These are phyloP conservation scores for Anisodus tanguticus DNA, from an alignment of 257 asterid species.

Conservation along the genomic window DNA sequence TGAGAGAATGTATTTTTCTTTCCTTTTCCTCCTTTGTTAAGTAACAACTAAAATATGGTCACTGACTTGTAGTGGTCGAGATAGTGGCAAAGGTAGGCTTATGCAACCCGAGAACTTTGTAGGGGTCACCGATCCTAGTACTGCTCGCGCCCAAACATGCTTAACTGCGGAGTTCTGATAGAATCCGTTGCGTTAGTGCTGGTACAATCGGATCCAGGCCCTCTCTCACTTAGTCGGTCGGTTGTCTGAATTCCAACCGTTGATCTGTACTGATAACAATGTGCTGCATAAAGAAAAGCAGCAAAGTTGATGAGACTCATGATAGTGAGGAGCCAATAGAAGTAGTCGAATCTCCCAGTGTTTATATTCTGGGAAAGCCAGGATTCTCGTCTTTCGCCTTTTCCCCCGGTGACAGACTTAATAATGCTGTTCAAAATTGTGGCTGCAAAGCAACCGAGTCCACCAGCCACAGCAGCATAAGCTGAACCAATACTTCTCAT, in stretches of 20 bases:
- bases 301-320: conserved; percentile 83
- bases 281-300: conserved; percentile 74
- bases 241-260: conserved; percentile 49
- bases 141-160: not conserved
- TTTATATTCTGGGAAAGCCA: conserved; percentile 97
- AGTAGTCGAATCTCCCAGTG: conserved; percentile 77
- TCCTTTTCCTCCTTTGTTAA: conserved; percentile 1
- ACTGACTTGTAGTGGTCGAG: not conserved
- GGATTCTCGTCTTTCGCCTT: conserved; percentile 57
- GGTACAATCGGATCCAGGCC: not conserved
- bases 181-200: not conserved
- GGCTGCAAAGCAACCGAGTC: conserved; percentile 96
- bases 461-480: conserved; percentile 98
- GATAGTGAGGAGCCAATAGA: conserved; percentile 87
- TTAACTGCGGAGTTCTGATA: not conserved
- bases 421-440: conserved; percentile 75
- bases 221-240: conserved; percentile 37
- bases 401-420: conserved; percentile 68
- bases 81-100: not conserved
- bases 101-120: not conserved
- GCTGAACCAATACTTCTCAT: conserved; percentile 98
- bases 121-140: not conserved
- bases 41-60: conserved; percentile 11
- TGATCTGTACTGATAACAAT: conserved; percentile 72
- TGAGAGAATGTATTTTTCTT: not conserved